Base-by-base conservation (phyloP, 2,329 filamentous ascomycete genomes). In the Thelonectria discophora region DNA sequence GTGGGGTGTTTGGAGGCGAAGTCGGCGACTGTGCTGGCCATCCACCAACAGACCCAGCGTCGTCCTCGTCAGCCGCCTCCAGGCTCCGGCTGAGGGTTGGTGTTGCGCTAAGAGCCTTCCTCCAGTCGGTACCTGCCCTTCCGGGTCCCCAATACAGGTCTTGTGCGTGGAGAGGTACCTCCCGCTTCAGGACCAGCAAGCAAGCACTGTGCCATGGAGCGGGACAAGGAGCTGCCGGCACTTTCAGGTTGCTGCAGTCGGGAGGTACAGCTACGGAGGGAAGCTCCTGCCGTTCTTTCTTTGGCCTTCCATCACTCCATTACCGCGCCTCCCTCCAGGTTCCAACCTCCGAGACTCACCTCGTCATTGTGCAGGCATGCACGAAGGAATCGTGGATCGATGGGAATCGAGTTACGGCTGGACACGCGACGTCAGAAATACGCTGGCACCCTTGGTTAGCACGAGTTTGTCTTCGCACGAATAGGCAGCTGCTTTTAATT, bases 141-240 rank as follows among this genome's bases (percentile, higher is more conserved):
- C 20, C 21, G 15, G 43, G 43, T 42, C 32, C 32, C 40, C 30
- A 9, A 24, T 17, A 15, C 37, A 17, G 37, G 27, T n/a, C 15
- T 32, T 47, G 27, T 30, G 27, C 27, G 27, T 30, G 9, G 2
- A 30, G 27, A 30, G 27, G 27, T 30, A 30, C 27, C 27, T 30
- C 27, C 27, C 5, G 27, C 8, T 7, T 7, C 27, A 30, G 27
- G 27, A 30, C 8, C 27, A 30, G 27, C 27, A 30, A 13, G 34
- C 34, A 37, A 51, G 53, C 46, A 55, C 58, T 55, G 58, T 55
- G 58, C 51, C 27, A 42, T 48, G 43, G 52, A 27, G 20, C 53
- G 32, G 53, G 43, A 32, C 52, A 24, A 45, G 37, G 24, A 37
- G 37, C 57, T 50, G 34, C 34, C 34, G 34, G 27, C 27, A 30